Evolutionary conservation across 495 filamentous ascomycete species (phyloP), one percentile per base, ranked within the genome.

Genomic region (Tuber umbilicatum): DNA sequence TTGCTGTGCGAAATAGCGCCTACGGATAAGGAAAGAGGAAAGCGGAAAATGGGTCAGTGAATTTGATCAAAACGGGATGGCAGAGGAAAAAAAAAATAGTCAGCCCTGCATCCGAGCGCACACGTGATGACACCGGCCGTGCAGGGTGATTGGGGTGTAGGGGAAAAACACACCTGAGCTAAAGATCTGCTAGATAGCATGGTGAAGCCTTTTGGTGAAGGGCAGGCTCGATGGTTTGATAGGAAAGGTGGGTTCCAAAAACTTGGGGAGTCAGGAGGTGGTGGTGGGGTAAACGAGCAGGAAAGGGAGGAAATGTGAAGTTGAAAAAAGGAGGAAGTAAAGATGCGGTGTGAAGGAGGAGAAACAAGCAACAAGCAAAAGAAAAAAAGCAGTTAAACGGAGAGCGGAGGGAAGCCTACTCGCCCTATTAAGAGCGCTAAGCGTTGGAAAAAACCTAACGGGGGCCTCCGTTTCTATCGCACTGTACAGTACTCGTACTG

Each of bases 221-320:
- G 55, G 55, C 7, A 35, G 55, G 35, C 27, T 64, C 55, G 55
- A 64, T n/a, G 14, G 27, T 64, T 17, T 35, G 14, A 40, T 40
- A 40, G 10, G 39, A 64, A 35, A 27, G 7, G 35, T 31, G 19
- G 35, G 31, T 64, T 35, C 55, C 55, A 64, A 64, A 64, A 64
- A 64, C 55, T 64, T 27, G 55, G 27, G 55, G 31, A 5, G 27
- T 64, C 55, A 19, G 3, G 55, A 64, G 27, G 55, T 14, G 50
- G 50, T n/a, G 50, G 23, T n/a, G 50, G 50, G 55, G 78, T 79
- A 68, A 83, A 75, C 74, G 82, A 80, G 68, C 73, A 83, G 79
- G 69, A 83, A 83, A 71, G 78, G 83, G 75, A 72, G 74, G 70
- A 82, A 84, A 68, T 68, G 83, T 70, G 80, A 85, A 77, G 85